Evolutionary conservation across 352 stramenopile species (phyloP).

Genomic region (Phytophthora ramorum): DNA sequence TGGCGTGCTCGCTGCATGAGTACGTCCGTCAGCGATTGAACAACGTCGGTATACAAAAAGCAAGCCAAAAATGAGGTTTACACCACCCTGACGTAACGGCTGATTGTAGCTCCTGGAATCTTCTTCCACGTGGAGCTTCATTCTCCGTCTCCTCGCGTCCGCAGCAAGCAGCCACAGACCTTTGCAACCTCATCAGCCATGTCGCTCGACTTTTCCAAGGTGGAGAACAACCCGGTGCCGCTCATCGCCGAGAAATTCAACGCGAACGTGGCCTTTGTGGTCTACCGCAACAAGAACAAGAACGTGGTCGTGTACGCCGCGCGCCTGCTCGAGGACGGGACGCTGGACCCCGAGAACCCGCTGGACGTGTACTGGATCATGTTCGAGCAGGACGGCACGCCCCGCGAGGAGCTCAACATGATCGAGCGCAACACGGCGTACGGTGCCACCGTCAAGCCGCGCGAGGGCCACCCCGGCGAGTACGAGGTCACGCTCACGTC

Average conservation of each 20-base stretch:
- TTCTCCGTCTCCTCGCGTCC: slow-evolving; percentile 21
- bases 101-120: slow-evolving; percentile 7
- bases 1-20: not conserved
- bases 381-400: slow-evolving; percentile 78
- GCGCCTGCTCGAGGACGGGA: slow-evolving; percentile 69
- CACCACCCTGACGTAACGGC: slow-evolving; percentile 15
- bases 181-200: slow-evolving; percentile 27
- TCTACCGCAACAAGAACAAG: slow-evolving; percentile 93
- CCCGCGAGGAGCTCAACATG: slow-evolving; percentile 84
- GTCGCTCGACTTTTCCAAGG: slow-evolving; percentile 89
- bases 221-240: slow-evolving; percentile 86
- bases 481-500: slow-evolving; percentile 82
- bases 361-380: slow-evolving; percentile 90
- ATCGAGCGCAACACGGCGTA: slow-evolving; percentile 88
- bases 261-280: slow-evolving; percentile 79
- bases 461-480: slow-evolving; percentile 69
- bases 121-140: slow-evolving; percentile 30
- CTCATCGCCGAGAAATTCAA: slow-evolving; percentile 80
- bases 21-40: slow-evolving; percentile 14
- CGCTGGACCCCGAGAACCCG: slow-evolving; percentile 68
- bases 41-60: not conserved
- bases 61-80: slow-evolving; percentile 4
- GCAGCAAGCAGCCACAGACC: not conserved
- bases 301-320: slow-evolving; percentile 88
- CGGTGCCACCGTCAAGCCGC: slow-evolving; percentile 74